Conservation (phyloP, 2,329 filamentous ascomycete genomes). For the Colletotrichum higginsianum region DNA sequence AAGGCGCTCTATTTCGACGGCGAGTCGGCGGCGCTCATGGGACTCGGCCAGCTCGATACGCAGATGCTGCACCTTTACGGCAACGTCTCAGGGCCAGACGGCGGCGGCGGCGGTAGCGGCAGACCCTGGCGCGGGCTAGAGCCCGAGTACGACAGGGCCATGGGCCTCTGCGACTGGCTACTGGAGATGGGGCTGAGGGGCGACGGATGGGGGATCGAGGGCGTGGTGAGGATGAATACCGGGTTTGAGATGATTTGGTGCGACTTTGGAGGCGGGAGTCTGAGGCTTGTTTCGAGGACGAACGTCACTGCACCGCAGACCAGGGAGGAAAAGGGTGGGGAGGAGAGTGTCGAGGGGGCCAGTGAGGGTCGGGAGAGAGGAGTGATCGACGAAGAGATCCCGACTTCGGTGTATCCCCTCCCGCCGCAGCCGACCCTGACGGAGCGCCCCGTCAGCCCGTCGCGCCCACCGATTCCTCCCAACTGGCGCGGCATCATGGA, state of each 20-base stretch:
- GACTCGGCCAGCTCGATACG: constrained; percentile 60
- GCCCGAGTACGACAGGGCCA: constrained; percentile 64
- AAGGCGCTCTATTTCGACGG: constrained; percentile 66
- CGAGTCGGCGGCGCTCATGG: constrained; percentile 63
- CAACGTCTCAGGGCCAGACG: constrained; percentile 56
- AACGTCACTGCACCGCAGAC: constrained; percentile 63
- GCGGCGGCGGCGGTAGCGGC: constrained; percentile 22
- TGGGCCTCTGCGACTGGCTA: constrained; percentile 63
- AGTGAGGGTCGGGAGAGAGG: constrained; percentile 24
- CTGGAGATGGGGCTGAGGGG: constrained; percentile 57
- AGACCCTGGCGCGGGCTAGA: constrained; percentile 53
- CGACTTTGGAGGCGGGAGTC: constrained; percentile 60
- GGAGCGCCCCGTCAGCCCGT: constrained; percentile 52
- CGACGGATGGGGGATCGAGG: constrained; percentile 62
- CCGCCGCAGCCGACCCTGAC: constrained; percentile 55
- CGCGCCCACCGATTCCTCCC: constrained; percentile 53
- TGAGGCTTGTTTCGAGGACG: constrained; percentile 59
- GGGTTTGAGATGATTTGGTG: constrained; percentile 69
- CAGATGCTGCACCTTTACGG: constrained; percentile 67
- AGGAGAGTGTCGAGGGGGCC: constrained; percentile 1
- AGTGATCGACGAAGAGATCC: constrained; percentile 23
- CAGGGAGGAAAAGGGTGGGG: constrained; percentile 10
- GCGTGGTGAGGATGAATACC: constrained; percentile 66
- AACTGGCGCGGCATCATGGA: constrained; percentile 51
- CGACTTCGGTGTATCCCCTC: constrained; percentile 53